A percentile compares a stretch with the other conserved stretches of the same genome.
Evolutionary conservation across 2,329 filamentous ascomycete species (phyloP).

Genomic region (Pestalotiopsis sp.): DNA sequence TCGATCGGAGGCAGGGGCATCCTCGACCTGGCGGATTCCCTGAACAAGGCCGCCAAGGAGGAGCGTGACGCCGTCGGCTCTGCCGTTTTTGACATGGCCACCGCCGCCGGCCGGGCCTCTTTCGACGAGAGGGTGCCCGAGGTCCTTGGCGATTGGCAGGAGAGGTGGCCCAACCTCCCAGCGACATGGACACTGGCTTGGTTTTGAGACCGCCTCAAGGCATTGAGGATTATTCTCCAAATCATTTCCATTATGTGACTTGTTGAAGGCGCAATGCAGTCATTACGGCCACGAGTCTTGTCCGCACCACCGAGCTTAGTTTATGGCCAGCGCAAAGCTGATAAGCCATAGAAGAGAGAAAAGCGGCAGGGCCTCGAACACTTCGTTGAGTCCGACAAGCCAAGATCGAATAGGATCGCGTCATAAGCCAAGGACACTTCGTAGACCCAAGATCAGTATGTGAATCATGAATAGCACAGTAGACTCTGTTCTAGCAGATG

Average conservation of each 20-base stretch:
- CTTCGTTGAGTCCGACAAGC: too few species aligned
- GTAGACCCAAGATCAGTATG: not conserved
- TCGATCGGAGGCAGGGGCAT: conserved; percentile 89
- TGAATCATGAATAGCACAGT: not conserved
- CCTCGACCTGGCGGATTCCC: conserved; percentile 80
- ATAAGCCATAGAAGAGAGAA: too few species aligned
- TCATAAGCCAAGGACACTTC: too few species aligned
- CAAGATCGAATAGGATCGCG: too few species aligned
- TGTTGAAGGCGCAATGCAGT: too few species aligned
- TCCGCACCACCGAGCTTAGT: too few species aligned
- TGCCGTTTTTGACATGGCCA: conserved; percentile 69
- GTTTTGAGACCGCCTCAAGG: conserved; percentile 60
- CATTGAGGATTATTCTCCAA: not conserved
- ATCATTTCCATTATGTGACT: not conserved
- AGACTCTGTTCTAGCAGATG: not conserved
- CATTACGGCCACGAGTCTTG: too few species aligned
- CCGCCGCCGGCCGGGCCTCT: conserved; percentile 65
- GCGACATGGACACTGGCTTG: conserved; percentile 94
- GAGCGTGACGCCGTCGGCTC: conserved; percentile 70
- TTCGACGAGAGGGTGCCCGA: conserved; percentile 96
- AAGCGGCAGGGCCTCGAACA: too few species aligned
- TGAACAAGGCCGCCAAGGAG: conserved; percentile 79
- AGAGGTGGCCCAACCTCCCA: conserved; percentile 88
- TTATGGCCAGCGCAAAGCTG: too few species aligned
- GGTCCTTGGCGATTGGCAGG: conserved; percentile 90